These are phyloP conservation scores for Anthracocystis setariae DNA, from an alignment of 1,284 basidiomycete genomes.

Conservation along the genomic window DNA sequence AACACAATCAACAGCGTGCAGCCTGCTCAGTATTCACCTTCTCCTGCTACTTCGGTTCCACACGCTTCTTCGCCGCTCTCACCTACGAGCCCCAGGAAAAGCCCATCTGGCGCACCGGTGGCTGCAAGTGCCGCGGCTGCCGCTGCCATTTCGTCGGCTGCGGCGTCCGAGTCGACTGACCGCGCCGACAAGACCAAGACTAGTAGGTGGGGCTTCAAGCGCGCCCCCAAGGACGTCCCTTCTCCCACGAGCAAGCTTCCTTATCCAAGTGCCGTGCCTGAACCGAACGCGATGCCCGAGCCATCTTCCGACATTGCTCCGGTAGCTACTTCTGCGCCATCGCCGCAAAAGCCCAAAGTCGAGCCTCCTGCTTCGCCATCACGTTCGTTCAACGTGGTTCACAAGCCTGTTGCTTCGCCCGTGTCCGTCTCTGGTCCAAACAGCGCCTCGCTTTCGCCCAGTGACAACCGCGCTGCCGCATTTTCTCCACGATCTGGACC, in stretches of 20 bases:
- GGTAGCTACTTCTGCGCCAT: slow-evolving; percentile 13
- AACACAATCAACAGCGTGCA: neutral
- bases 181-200: slow-evolving; percentile 33
- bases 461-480: slow-evolving; percentile 27
- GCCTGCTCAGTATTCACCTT: slow-evolving; percentile 7
- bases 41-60: slow-evolving; percentile 1
- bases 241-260: slow-evolving; percentile 25
- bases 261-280: slow-evolving; percentile 36
- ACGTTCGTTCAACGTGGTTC: slow-evolving; percentile 49
- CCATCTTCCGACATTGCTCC: slow-evolving; percentile 9
- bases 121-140: slow-evolving; percentile 9
- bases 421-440: slow-evolving; percentile 28
- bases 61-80: slow-evolving; percentile 10
- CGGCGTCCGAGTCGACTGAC: slow-evolving; percentile 11
- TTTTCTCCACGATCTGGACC: slow-evolving; percentile 24
- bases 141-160: slow-evolving; percentile 9
- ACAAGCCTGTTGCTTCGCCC: slow-evolving; percentile 20
- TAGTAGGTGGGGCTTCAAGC: slow-evolving; percentile 48
- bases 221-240: slow-evolving; percentile 32
- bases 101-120: slow-evolving; percentile 6
- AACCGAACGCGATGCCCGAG: slow-evolving; percentile 8
- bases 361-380: slow-evolving; percentile 29
- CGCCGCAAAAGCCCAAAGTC: slow-evolving; percentile 13
- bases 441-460: slow-evolving; percentile 30
- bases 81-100: neutral